phyloP scores from a whole-genome alignment of 495 filamentous ascomycete species.

The Xylaria palmicola region DNA sequence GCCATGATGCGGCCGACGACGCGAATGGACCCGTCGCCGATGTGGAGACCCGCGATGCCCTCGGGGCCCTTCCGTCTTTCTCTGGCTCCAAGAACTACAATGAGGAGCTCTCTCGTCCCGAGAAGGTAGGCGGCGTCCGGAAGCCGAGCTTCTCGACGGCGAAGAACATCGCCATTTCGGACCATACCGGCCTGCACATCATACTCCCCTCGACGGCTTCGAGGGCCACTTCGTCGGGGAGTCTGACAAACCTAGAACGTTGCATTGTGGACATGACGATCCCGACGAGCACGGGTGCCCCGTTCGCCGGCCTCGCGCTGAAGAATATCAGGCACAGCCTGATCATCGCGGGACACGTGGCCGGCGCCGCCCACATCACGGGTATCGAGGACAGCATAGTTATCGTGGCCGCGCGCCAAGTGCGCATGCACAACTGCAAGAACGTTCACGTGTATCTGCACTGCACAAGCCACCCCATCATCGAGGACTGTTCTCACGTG shows the following conservation, averaged over 20 bases:
- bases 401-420: constrained; percentile 74
- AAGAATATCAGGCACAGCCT: constrained; percentile 68
- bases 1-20: constrained; percentile 17
- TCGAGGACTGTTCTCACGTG: constrained; percentile 80
- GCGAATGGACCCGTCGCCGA: constrained; percentile 15
- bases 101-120: constrained; percentile 40
- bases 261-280: constrained; percentile 80
- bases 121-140: constrained; percentile 45
- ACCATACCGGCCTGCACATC: constrained; percentile 64
- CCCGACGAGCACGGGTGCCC: constrained; percentile 57
- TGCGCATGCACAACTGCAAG: constrained; percentile 84
- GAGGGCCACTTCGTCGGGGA: constrained; percentile 65
- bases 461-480: constrained; percentile 82
- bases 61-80: constrained; percentile 28
- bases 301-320: constrained; percentile 73
- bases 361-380: constrained; percentile 81
- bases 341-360: constrained; percentile 72
- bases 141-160: constrained; percentile 61
- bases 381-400: constrained; percentile 69
- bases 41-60: constrained; percentile 32
- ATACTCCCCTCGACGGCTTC: constrained; percentile 69
- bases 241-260: constrained; percentile 65
- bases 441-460: constrained; percentile 80
- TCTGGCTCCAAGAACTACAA: constrained; percentile 46
- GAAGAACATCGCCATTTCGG: constrained; percentile 61